A percentile compares a stretch with the other conserved stretches of the same genome.
phyloP scores from a whole-genome alignment of 768 basidiomycete species.

The Mrakia frigida region DNA sequence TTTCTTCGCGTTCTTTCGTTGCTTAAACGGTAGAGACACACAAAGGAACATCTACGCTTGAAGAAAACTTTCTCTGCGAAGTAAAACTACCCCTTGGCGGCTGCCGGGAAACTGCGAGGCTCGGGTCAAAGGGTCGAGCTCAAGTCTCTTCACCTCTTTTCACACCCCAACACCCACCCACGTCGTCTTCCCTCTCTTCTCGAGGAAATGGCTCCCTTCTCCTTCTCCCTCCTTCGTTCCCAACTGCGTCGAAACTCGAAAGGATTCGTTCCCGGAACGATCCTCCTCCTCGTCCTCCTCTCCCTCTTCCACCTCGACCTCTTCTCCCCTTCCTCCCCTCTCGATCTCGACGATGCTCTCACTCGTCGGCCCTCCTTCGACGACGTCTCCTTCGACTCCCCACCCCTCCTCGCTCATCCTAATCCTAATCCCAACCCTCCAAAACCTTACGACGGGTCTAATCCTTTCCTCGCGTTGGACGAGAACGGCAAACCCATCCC shows the following conservation, averaged over 20 bases:
- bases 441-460: neutral
- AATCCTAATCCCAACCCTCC: neutral
- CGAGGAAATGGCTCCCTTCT: neutral
- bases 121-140: too few relatives aligned
- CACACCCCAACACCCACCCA: too few relatives aligned
- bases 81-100: too few relatives aligned
- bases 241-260: neutral
- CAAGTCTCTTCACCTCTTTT: too few relatives aligned
- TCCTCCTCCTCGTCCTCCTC: constrained; percentile 14
- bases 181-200: neutral
- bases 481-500: neutral
- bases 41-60: too few relatives aligned
- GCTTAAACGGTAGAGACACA: too few relatives aligned
- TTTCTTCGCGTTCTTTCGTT: too few relatives aligned
- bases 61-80: too few relatives aligned
- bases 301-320: neutral
- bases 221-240: neutral
- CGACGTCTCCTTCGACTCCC: constrained; percentile 7
- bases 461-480: constrained; percentile 6
- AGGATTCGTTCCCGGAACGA: constrained; percentile 3
- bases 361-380: neutral
- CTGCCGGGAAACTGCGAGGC: too few relatives aligned
- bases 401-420: neutral
- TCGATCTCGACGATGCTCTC: neutral
- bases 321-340: constrained; percentile 3